Conservation (phyloP, 495 filamentous ascomycete species). For the Antarctomyces pellizariae region DNA sequence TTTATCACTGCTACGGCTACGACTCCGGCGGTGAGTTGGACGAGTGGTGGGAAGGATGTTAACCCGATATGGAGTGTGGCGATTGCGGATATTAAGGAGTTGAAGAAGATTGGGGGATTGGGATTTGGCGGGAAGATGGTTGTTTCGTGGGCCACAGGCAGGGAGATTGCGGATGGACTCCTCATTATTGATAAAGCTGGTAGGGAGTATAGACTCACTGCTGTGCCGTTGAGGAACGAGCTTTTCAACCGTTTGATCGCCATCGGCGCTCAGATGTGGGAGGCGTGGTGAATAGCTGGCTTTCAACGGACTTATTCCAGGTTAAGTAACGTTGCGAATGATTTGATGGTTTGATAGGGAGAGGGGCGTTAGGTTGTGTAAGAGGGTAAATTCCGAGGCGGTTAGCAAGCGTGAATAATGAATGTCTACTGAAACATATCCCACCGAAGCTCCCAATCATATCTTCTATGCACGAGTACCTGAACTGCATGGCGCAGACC, state of each 20-base stretch:
- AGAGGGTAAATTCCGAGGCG: too few species aligned
- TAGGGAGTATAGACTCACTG: conserved; percentile 37
- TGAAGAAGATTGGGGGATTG: conserved; percentile 65
- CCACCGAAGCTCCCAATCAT: too few species aligned
- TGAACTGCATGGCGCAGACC: too few species aligned
- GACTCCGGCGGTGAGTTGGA: conserved; percentile 33
- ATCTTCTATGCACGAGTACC: too few species aligned
- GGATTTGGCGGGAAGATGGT: conserved; percentile 80
- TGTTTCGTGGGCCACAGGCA: conserved; percentile 56
- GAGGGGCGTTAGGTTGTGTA: too few species aligned
- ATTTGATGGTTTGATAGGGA: too few species aligned
- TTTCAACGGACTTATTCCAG: conserved; percentile 1
- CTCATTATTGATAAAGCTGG: conserved; percentile 35
- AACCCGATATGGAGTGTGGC: conserved; percentile 29
- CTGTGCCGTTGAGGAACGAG: conserved; percentile 52
- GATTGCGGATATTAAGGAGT: conserved; percentile 29
- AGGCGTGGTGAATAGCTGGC: conserved; percentile 33
- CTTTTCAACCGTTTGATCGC: conserved; percentile 68
- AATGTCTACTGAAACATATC: too few species aligned
- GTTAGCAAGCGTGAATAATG: too few species aligned
- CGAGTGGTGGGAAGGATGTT: conserved; percentile 25
- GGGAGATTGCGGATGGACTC: conserved; percentile 59
- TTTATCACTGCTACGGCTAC: conserved; percentile 40
- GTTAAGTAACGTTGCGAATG: too few species aligned
- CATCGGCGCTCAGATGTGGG: conserved; percentile 75